A percentile compares a stretch with the other conserved stretches of the same genome.
Conservation (phyloP, 176 grass and related monocot genomes). For the Bothriochloa decipiens region DNA sequence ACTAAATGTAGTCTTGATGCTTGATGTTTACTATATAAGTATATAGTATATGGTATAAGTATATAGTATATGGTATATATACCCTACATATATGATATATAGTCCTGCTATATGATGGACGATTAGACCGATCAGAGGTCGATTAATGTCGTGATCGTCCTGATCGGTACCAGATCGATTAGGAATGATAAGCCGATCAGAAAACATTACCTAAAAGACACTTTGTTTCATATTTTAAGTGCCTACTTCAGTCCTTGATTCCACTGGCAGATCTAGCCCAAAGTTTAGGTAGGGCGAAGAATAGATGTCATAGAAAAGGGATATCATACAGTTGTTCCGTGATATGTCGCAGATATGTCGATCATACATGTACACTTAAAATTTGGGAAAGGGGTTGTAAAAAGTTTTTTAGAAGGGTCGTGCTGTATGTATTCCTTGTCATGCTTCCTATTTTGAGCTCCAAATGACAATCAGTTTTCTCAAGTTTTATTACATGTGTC, state of each 20-base stretch:
- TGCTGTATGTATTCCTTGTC: background rate
- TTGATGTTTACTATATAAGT: too few species aligned
- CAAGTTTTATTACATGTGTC: background rate
- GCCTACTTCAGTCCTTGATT: background rate
- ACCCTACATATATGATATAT: too few species aligned
- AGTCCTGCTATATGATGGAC: too few species aligned
- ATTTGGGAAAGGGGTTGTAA: background rate
- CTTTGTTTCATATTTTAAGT: background rate
- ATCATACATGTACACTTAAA: background rate
- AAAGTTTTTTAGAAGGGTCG: background rate
- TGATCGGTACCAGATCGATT: too few species aligned
- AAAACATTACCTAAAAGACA: background rate
- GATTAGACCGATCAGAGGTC: too few species aligned
- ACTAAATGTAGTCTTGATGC: too few species aligned
- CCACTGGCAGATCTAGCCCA: background rate
- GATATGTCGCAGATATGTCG: background rate
- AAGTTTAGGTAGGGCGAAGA: background rate
- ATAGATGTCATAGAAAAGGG: background rate
- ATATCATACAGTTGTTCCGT: background rate
- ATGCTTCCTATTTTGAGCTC: background rate
- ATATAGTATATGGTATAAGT: too few species aligned
- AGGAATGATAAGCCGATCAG: too few species aligned
- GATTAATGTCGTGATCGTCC: too few species aligned
- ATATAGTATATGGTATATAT: too few species aligned
- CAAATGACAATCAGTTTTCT: background rate